A percentile compares a stretch with the other conserved stretches of the same genome.
Conservation (phyloP, 2,329 filamentous ascomycete species). For the Colletotrichum sojae region DNA sequence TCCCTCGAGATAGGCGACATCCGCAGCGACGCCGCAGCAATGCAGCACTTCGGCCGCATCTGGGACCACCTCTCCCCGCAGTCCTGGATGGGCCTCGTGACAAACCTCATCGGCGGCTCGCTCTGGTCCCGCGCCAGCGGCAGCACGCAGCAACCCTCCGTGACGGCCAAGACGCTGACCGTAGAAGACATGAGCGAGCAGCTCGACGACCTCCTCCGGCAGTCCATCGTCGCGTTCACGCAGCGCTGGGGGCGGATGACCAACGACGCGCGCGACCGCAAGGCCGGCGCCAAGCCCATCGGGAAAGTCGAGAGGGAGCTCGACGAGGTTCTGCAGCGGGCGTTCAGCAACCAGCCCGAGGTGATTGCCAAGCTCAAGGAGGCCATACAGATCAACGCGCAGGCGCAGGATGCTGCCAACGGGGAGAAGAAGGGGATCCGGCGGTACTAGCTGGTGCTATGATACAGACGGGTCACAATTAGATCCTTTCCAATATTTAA, state of each 20-base stretch:
- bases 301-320: conserved; percentile 70
- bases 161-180: conserved; percentile 49
- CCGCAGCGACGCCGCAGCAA: conserved; percentile 64
- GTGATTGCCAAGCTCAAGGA: conserved; percentile 73
- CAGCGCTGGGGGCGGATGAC: conserved; percentile 69
- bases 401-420: conserved; percentile 64
- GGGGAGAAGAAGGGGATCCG: conserved; percentile 50
- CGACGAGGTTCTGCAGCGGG: conserved; percentile 68
- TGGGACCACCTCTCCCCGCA: conserved; percentile 74
- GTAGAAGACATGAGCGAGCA: conserved; percentile 75
- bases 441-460: conserved; percentile 28
- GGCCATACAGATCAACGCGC: conserved; percentile 70
- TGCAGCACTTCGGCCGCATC: conserved; percentile 76
- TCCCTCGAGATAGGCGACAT: conserved; percentile 91
- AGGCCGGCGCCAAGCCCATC: conserved; percentile 64
- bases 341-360: conserved; percentile 72
- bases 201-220: conserved; percentile 73
- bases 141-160: conserved; percentile 45
- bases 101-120: conserved; percentile 69
- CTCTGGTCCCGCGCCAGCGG: conserved; percentile 57
- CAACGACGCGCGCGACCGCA: conserved; percentile 63
- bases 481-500: neutral
- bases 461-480: neutral
- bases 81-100: conserved; percentile 72
- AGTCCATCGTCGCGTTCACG: conserved; percentile 75